A percentile compares a stretch with the other conserved stretches of the same genome.
phyloP scores from a whole-genome alignment of 805 yeast genomes.

The Metschnikowia proteae region DNA sequence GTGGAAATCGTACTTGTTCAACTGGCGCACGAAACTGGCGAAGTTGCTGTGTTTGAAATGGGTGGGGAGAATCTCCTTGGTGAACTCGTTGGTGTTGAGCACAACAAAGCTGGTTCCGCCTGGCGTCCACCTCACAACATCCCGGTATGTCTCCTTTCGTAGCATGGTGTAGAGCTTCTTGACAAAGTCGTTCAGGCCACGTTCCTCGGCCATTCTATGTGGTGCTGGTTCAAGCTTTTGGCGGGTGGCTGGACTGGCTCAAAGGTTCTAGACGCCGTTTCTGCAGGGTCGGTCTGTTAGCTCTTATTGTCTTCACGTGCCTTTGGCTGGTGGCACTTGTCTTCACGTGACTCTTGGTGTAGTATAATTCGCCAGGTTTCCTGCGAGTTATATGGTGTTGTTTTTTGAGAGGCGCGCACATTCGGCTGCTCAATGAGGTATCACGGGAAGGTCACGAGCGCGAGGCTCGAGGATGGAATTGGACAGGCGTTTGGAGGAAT shows the following conservation, averaged over 20 bases:
- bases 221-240: no score
- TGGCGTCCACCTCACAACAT: constrained; percentile 81
- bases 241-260: no score
- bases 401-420: constrained; percentile 2
- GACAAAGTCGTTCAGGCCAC: constrained; percentile 66
- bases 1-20: constrained; percentile 96
- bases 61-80: constrained; percentile 80
- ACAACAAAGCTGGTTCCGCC: constrained; percentile 87
- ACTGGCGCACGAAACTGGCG: constrained; percentile 90
- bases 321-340: not conserved
- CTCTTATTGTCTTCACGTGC: no score
- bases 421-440: constrained; percentile 3
- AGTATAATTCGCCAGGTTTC: constrained; percentile 1
- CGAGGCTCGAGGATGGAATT: not conserved
- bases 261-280: no score
- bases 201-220: constrained; percentile 1
- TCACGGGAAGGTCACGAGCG: constrained; percentile 4
- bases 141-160: constrained; percentile 70
- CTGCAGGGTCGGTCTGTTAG: no score
- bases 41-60: constrained; percentile 95
- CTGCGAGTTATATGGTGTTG: constrained; percentile 4
- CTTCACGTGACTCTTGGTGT: constrained; percentile 3
- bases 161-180: constrained; percentile 79
- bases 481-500: constrained; percentile 1
- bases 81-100: constrained; percentile 83